Conservation (phyloP, 2,329 filamentous ascomycete genomes). For the Paecilomyces variotii region DNA sequence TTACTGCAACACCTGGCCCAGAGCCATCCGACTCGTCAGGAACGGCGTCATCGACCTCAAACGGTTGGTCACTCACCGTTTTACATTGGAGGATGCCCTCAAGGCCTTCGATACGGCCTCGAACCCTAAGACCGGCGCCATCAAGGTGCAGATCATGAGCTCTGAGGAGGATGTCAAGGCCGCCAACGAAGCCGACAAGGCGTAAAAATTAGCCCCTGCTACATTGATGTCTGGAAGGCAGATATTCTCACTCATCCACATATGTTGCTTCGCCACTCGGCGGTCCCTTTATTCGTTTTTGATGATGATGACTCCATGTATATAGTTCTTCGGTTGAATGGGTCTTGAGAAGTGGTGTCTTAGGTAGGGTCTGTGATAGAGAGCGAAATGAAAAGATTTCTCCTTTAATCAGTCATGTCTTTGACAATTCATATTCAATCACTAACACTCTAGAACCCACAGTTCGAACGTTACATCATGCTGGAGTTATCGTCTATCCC, state of each 20-base stretch:
- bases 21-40: constrained; percentile 79
- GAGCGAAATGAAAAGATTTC: neutral
- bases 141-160: constrained; percentile 83
- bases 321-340: neutral
- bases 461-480: no score
- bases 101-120: constrained; percentile 85
- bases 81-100: constrained; percentile 73
- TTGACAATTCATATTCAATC: neutral
- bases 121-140: constrained; percentile 85
- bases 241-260: neutral
- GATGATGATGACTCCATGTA: neutral
- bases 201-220: neutral
- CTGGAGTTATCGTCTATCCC: neutral
- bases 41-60: constrained; percentile 74
- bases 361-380: neutral
- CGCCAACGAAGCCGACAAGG: constrained; percentile 8
- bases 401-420: neutral
- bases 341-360: neutral
- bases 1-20: constrained; percentile 93
- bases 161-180: constrained; percentile 31
- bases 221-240: neutral
- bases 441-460: no score
- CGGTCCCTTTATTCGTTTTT: neutral
- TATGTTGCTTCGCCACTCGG: neutral
- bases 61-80: constrained; percentile 82